phyloP scores from a whole-genome alignment of 78 protist genomes.

The Speleostelium caveatum region DNA sequence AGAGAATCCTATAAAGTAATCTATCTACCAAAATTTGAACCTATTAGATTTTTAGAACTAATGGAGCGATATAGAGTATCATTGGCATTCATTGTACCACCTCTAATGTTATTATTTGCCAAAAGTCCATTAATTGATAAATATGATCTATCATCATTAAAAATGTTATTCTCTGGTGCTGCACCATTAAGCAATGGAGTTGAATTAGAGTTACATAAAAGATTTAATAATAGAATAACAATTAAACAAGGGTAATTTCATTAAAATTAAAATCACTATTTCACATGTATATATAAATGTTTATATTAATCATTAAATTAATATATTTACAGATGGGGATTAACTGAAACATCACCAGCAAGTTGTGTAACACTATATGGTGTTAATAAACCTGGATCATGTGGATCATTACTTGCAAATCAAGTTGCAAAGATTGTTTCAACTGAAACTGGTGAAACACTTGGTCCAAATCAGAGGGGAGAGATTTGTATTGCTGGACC shows the following conservation, averaged over 20 bases:
- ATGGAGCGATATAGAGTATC: conserved; percentile 53
- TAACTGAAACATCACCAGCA: conserved; percentile 91
- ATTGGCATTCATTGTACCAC: conserved; percentile 86
- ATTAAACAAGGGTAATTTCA: conserved; percentile 90
- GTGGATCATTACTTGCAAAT: conserved; percentile 70
- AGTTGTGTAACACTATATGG: conserved; percentile 22
- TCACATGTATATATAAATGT: no score
- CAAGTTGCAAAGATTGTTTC: conserved; percentile 26
- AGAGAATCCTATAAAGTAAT: conserved; percentile 13
- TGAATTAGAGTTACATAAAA: conserved; percentile 2
- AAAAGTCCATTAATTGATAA: conserved; percentile 89
- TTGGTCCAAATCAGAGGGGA: conserved; percentile 29
- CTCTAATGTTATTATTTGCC: conserved; percentile 87
- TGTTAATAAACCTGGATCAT: conserved; percentile 28
- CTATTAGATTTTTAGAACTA: conserved; percentile 44
- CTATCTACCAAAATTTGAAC: conserved; percentile 82
- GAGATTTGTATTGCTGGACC: conserved; percentile 87
- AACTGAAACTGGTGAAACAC: conserved; percentile 16
- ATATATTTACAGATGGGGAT: no score
- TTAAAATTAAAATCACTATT: no score
- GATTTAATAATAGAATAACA: background rate
- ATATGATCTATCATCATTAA: conserved; percentile 66
- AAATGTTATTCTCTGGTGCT: conserved; percentile 85
- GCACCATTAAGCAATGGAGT: conserved; percentile 87
- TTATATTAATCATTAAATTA: no score